Conservation (phyloP, 352 stramenopile genomes). For the Phytophthora sojae region DNA sequence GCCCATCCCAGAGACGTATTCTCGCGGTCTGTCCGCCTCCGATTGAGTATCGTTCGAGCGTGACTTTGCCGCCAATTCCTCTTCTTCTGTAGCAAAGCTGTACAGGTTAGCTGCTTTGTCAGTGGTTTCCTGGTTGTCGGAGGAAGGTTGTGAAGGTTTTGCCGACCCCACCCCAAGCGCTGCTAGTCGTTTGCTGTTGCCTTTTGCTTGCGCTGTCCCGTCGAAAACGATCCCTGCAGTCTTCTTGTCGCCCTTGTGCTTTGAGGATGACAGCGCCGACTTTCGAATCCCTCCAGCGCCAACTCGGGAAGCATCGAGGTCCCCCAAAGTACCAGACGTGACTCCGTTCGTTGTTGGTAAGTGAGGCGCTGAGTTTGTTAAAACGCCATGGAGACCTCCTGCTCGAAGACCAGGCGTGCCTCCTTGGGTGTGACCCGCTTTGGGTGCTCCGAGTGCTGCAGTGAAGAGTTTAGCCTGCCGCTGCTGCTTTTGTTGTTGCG, state of each 20-base stretch:
- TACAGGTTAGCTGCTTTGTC: background rate
- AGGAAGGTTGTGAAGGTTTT: background rate
- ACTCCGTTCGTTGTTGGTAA: slow-evolving; percentile 6
- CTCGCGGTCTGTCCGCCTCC: background rate
- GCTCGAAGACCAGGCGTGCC: slow-evolving; percentile 11
- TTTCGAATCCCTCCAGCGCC: slow-evolving; percentile 10
- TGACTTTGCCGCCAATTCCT: background rate
- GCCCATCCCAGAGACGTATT: slow-evolving; percentile 29
- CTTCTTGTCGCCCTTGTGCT: slow-evolving; percentile 16
- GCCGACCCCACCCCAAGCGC: slow-evolving; percentile 7
- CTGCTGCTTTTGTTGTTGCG: slow-evolving; percentile 14
- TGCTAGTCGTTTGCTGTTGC: slow-evolving; percentile 15
- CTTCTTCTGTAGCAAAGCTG: background rate
- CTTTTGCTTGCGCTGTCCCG: background rate
- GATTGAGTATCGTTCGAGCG: background rate
- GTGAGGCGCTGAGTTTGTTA: slow-evolving; percentile 16
- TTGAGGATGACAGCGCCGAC: slow-evolving; percentile 15
- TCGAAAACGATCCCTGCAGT: slow-evolving; percentile 19
- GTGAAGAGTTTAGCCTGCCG: slow-evolving; percentile 12
- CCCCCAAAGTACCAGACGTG: slow-evolving; percentile 8
- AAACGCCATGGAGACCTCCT: background rate
- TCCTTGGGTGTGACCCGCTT: background rate
- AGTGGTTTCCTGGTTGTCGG: slow-evolving; percentile 6
- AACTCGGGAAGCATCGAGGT: slow-evolving; percentile 5
- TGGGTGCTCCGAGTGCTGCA: background rate